Base-by-base conservation (phyloP, 768 basidiomycete genomes). In the Austroboletus eburneus region DNA sequence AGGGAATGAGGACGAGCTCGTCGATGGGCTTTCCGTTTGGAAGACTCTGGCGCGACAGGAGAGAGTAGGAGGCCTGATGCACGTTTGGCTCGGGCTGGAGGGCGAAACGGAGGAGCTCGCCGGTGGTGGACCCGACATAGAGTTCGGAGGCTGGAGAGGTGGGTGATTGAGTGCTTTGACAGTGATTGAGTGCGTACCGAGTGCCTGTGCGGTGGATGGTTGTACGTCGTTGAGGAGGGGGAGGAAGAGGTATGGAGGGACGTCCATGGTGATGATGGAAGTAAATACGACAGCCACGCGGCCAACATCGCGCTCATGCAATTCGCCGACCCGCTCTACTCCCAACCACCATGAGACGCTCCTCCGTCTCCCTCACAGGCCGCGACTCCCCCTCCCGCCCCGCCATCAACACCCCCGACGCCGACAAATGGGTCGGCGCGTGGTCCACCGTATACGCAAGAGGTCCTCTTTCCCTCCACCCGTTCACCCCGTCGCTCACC, bases 101-200 rank as follows among this genome's bases (percentile, higher is more conserved):
- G 2, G 84, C 75, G 61, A 86, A 94, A 35, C 91, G 83, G 29
- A 92, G 68, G 8, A 96, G 73, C 54, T 90, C 81, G 18, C 93
- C 91, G 49, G 92, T 90, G 18, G 83, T 80, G 50, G 86, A 87
- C 12, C 91, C 93, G 12, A 91, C 77, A 54, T 92, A 94, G 21
- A 95, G 78, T 58, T 96, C 92, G 34, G 83, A 82, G 25, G 84
- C 89, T 90, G 43, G 16, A 20, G n/a, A 17, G 17, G 42, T 42
- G 45, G 46, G 48, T 51, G 5, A 52, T 37, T 27, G 12, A 6
- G 27, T 27, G 27, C 27, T 6, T 6, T 12, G 5, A 12, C 27
- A 29, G 22, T 4, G 45, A 39, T 18, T 4, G 23, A 1, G 14
- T 39, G 56, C 70, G 42, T 49, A 81, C 82, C 81, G 53, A 79